Conservation (phyloP, 163 green algal genomes). For the Smithsoniella earleae region DNA sequence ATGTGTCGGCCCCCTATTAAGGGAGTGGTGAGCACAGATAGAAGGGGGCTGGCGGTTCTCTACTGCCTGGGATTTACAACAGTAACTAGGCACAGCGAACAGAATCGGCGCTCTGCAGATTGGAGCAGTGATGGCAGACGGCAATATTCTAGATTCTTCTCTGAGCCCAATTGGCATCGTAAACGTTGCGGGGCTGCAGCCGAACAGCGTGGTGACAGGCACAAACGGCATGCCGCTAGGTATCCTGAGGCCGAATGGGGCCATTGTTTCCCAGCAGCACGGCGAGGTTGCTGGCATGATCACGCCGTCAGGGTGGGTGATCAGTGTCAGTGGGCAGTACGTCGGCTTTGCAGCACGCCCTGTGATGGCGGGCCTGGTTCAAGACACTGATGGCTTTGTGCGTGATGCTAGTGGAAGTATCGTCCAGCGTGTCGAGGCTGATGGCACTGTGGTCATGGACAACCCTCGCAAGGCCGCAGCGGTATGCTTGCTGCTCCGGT, state of each 20-base stretch:
- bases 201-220: background rate
- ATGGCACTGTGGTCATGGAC: constrained; percentile 6
- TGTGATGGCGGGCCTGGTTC: background rate
- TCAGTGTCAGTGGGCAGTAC: background rate
- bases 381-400: constrained; percentile 10
- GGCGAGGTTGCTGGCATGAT: background rate
- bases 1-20: no score
- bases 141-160: background rate
- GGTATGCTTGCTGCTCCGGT: background rate
- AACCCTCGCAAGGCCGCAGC: background rate
- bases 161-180: background rate
- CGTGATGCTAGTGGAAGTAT: background rate
- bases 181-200: background rate
- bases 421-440: background rate
- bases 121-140: constrained; percentile 4
- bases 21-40: no score
- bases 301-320: background rate
- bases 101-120: background rate
- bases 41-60: no score
- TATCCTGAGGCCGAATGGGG: background rate
- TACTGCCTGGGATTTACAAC: no score
- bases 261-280: background rate
- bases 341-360: background rate
- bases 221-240: constrained; percentile 9
- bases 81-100: no score